Evolutionary conservation across 345 rosid genomes (phyloP).

Genomic region (Hibiscus trionum): DNA sequence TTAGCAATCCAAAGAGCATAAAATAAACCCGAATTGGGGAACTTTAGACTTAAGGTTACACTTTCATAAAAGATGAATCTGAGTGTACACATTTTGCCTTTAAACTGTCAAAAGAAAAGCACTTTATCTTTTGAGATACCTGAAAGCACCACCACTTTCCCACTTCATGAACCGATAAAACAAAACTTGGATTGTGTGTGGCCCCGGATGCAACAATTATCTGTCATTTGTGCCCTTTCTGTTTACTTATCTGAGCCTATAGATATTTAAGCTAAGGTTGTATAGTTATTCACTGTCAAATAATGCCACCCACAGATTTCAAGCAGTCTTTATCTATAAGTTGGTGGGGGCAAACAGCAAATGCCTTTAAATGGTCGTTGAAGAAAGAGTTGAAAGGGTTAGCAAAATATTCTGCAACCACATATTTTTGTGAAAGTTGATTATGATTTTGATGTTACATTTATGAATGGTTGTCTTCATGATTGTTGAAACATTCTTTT

Average conservation of each 20-base stretch:
- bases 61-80: background rate
- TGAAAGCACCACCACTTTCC: background rate
- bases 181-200: conserved; percentile 1
- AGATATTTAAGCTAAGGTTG: background rate
- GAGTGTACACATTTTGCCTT: background rate
- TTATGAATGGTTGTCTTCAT: background rate
- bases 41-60: background rate
- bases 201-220: conserved; percentile 13
- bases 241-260: conserved; percentile 3
- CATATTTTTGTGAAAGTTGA: conserved; percentile 5
- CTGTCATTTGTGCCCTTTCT: conserved; percentile 2
- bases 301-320: conserved; percentile 13
- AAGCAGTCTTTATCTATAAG: conserved; percentile 17
- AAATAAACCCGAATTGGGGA: background rate
- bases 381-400: background rate
- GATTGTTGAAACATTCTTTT: background rate
- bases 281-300: conserved; percentile 2
- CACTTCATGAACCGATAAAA: background rate
- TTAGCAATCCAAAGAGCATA: background rate
- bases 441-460: conserved; percentile 7
- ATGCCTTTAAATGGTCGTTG: conserved; percentile 21
- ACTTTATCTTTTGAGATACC: background rate
- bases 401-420: conserved; percentile 24
- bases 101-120: background rate
- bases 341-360: conserved; percentile 8